These are phyloP conservation scores for Nakazawaea ishiwadae DNA, from an alignment of 805 yeast genomes.

Conservation along the genomic window DNA sequence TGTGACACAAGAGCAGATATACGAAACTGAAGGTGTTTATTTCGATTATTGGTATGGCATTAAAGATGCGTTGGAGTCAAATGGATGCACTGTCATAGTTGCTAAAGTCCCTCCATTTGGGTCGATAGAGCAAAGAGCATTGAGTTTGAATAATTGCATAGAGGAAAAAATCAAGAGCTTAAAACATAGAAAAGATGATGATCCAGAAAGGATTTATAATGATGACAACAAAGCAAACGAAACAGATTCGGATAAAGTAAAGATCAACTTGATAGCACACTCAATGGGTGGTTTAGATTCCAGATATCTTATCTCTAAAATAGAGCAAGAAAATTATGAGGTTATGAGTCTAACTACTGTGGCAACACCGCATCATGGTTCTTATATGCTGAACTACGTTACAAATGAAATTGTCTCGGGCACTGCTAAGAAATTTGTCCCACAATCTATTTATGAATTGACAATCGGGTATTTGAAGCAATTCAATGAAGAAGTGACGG, in stretches of 20 bases:
- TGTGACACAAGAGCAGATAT: conserved; percentile 15
- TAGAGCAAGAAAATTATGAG: conserved; percentile 43
- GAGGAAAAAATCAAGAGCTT: conserved; percentile 14
- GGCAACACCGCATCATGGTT: conserved; percentile 86
- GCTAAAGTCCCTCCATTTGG: conserved; percentile 85
- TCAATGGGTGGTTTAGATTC: conserved; percentile 95
- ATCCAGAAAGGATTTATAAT: conserved; percentile 18
- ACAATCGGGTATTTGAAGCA: conserved; percentile 48
- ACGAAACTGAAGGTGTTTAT: conserved; percentile 28
- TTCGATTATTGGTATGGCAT: conserved; percentile 85
- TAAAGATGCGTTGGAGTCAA: conserved; percentile 47
- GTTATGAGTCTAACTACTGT: conserved; percentile 78
- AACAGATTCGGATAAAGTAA: conserved; percentile 29
- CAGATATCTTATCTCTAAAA: conserved; percentile 62
- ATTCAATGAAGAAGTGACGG: conserved; percentile 48
- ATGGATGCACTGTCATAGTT: conserved; percentile 66
- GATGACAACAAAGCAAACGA: conserved; percentile 8
- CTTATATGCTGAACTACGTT: conserved; percentile 74
- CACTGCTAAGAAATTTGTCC: conserved; percentile 20
- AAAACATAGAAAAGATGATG: conserved; percentile 19
- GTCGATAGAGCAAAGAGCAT: conserved; percentile 65
- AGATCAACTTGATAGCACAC: conserved; percentile 76
- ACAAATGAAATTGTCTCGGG: conserved; percentile 26
- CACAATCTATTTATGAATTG: conserved; percentile 50
- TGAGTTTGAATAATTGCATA: conserved; percentile 48